Evolutionary conservation across 139 green algal species (phyloP).

Genomic region (Haematococcus lacustris): DNA sequence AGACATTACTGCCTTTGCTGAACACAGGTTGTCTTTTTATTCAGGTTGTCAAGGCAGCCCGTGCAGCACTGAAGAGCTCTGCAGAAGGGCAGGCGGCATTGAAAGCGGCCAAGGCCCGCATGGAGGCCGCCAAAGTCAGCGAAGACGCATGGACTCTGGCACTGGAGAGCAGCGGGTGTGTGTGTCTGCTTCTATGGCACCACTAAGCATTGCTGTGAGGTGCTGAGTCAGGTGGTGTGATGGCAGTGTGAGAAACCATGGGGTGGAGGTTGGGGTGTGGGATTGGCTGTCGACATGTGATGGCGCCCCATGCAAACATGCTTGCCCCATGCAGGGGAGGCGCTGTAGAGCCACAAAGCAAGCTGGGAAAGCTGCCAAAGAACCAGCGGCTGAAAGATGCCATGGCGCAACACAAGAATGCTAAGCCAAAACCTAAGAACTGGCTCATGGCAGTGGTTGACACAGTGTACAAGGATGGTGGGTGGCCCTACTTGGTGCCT

Average conservation of each 20-base stretch:
- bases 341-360: not conserved
- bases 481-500: not conserved
- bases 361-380: slow-evolving; percentile 33
- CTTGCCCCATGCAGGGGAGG: slow-evolving; percentile 3
- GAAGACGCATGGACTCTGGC: not conserved
- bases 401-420: slow-evolving; percentile 35
- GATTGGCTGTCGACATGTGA: too few species aligned
- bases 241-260: too few species aligned
- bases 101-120: not conserved
- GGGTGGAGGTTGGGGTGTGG: too few species aligned
- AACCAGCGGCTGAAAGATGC: slow-evolving; percentile 35
- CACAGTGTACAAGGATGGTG: slow-evolving; percentile 43
- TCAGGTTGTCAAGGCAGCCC: not conserved
- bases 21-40: too few species aligned
- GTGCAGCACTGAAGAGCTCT: slow-evolving; percentile 1
- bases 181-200: slow-evolving; percentile 1
- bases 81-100: slow-evolving; percentile 1
- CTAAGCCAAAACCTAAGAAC: slow-evolving; percentile 31
- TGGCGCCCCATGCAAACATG: too few species aligned
- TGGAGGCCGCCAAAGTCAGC: not conserved
- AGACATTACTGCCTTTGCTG: too few species aligned
- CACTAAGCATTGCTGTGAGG: not conserved
- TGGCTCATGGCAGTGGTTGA: slow-evolving; percentile 48
- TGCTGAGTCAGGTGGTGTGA: too few species aligned
- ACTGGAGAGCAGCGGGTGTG: not conserved